Conservation (phyloP, 306 rosid genomes). For the Trifolium fragiferum region DNA sequence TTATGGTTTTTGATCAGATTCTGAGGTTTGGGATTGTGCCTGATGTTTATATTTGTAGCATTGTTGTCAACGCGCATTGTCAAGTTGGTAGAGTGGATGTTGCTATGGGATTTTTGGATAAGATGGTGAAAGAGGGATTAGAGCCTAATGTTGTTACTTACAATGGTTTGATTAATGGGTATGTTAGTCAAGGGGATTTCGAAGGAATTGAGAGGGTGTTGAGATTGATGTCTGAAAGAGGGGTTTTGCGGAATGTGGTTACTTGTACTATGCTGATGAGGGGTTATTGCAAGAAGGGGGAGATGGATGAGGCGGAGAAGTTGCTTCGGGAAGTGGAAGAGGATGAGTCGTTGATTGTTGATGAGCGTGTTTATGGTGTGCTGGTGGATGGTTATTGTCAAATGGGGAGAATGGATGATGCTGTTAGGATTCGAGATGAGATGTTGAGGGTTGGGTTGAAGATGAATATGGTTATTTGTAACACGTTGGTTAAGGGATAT, state of each 20-base stretch:
- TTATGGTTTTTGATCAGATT: slow-evolving; percentile 69
- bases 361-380: slow-evolving; percentile 69
- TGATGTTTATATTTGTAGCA: slow-evolving; percentile 65
- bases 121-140: slow-evolving; percentile 66
- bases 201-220: slow-evolving; percentile 58
- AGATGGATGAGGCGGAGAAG: slow-evolving; percentile 71
- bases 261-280: slow-evolving; percentile 68
- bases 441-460: slow-evolving; percentile 64
- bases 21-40: slow-evolving; percentile 58
- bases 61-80: slow-evolving; percentile 72
- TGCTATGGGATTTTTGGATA: slow-evolving; percentile 54
- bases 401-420: slow-evolving; percentile 69
- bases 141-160: slow-evolving; percentile 69
- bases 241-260: slow-evolving; percentile 58
- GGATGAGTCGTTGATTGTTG: slow-evolving; percentile 54
- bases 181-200: slow-evolving; percentile 59
- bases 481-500: slow-evolving; percentile 75
- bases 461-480: slow-evolving; percentile 69
- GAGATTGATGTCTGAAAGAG: slow-evolving; percentile 61
- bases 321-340: slow-evolving; percentile 55
- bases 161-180: slow-evolving; percentile 76
- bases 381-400: slow-evolving; percentile 73
- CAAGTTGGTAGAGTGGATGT: slow-evolving; percentile 55
- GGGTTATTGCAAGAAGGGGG: slow-evolving; percentile 62
- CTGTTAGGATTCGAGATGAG: slow-evolving; percentile 71